These are phyloP conservation scores for Globisporangium echinulatum DNA, from an alignment of 352 stramenopile genomes.

Conservation along the genomic window DNA sequence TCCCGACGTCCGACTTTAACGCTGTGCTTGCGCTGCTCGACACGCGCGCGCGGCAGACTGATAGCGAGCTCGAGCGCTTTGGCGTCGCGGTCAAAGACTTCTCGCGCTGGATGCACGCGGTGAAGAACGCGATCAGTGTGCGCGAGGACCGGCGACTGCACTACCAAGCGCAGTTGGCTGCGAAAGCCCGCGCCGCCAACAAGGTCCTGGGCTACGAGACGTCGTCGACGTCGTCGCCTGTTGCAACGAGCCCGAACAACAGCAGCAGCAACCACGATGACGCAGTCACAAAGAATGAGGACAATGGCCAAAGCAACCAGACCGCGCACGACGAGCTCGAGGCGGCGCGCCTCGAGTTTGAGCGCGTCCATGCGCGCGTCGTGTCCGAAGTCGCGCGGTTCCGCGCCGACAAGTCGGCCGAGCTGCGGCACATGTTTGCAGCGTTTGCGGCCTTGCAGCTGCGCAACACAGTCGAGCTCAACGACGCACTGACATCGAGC, in stretches of 20 bases:
- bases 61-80: constrained; percentile 66
- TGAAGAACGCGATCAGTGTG: constrained; percentile 62
- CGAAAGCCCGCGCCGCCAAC: constrained; percentile 21
- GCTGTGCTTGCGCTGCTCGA: constrained; percentile 61
- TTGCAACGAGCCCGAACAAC: constrained; percentile 8
- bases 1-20: constrained; percentile 55
- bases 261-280: constrained; percentile 1
- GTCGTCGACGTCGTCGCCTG: constrained; percentile 14
- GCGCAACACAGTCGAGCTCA: constrained; percentile 44
- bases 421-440: constrained; percentile 67
- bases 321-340: constrained; percentile 36
- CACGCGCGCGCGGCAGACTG: constrained; percentile 67
- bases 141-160: constrained; percentile 72
- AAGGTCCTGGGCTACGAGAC: constrained; percentile 24
- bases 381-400: constrained; percentile 70
- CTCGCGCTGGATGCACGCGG: constrained; percentile 64
- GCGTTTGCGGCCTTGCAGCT: constrained; percentile 60
- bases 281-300: no score
- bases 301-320: constrained; percentile 8
- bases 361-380: constrained; percentile 69
- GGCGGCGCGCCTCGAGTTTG: constrained; percentile 69
- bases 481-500: constrained; percentile 39
- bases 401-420: constrained; percentile 61
- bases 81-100: constrained; percentile 60
- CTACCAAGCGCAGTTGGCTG: constrained; percentile 73